Base-by-base conservation (phyloP, 768 basidiomycete species). In the Artomyces pyxidatus region DNA sequence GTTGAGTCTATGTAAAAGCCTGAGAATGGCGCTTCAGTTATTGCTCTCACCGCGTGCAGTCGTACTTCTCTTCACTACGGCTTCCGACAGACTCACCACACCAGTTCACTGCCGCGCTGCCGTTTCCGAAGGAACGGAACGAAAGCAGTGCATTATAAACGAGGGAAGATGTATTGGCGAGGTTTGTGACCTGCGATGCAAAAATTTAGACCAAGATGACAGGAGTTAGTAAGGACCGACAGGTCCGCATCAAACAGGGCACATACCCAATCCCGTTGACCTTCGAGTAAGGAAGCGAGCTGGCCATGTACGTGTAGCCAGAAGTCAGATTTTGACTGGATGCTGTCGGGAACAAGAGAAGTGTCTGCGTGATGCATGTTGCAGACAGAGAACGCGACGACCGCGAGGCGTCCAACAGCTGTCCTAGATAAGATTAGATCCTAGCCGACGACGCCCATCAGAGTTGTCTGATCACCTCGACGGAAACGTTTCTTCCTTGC, bases 71-170 rank as follows among this genome's bases (percentile, higher is more conserved):
- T n/a, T n/a, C n/a, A n/a, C n/a, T n/a, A n/a, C n/a, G n/a, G n/a
- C n/a, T n/a, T n/a, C n/a, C n/a, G n/a, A n/a, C n/a, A n/a, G n/a
- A 67, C 88, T 69, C 58, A 93, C 94, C 94, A 70, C 85, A 85
- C 94, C 93, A 97, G 61, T 95, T 95, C 19, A 95, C 88, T 3
- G 85, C 78, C 46, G 80, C 76, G 30, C 76, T 68, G 4, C 65
- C 69, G 14, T 72, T 71, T 25, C 88, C 89, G 57, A 88, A 92
- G 59, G 77, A 68, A 22, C 73, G 60, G 54, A 84, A 94, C 14
- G 80, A 81, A 41, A 79, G 75, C 40, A 93, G 75, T 10, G 87
- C 75, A 58, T 83, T 80, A 70, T 81, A 95, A 37, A 96, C 75
- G 45, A 94, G 66, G 6, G 89, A 81, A 22, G 89, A 78, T 0